phyloP scores from a whole-genome alignment of 169 alveolate species.

The Neospora caninum region DNA sequence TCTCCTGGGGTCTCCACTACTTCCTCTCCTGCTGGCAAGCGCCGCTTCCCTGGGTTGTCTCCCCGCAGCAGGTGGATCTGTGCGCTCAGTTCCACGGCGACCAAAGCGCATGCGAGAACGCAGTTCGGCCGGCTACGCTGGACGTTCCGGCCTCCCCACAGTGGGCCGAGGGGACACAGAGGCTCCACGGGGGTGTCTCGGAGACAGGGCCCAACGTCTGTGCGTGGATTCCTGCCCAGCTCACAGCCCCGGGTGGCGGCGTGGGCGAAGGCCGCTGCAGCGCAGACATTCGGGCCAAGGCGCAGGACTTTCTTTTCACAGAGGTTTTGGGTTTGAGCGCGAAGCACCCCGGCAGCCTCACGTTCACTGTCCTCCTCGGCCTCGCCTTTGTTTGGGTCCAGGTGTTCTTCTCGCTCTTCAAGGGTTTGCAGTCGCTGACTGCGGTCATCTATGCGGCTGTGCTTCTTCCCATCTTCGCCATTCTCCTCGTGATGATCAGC shows the following conservation, averaged over 20 bases:
- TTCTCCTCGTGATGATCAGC: slow-evolving; percentile 2
- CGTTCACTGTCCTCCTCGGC: background rate
- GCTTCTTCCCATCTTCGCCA: slow-evolving; percentile 13
- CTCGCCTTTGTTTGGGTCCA: slow-evolving; percentile 39
- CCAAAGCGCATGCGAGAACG: slow-evolving; percentile 10
- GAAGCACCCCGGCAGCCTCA: background rate
- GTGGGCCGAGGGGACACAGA: background rate
- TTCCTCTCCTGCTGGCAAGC: slow-evolving; percentile 6
- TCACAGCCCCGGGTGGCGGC: background rate
- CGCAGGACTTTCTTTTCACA: slow-evolving; percentile 31
- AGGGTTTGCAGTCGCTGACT: background rate
- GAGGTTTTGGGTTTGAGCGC: background rate
- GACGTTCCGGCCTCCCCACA: background rate
- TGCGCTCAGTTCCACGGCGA: slow-evolving; percentile 25
- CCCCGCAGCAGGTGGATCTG: background rate
- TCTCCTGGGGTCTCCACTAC: slow-evolving; percentile 43
- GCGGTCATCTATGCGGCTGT: slow-evolving; percentile 1
- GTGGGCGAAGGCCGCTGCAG: slow-evolving; percentile 11
- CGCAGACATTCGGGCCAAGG: slow-evolving; percentile 42
- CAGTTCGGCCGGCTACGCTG: background rate
- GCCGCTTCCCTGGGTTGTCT: slow-evolving; percentile 49
- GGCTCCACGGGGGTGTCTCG: background rate
- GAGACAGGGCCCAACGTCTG: background rate
- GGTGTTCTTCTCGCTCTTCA: background rate
- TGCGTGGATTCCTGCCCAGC: background rate